Evolutionary conservation across 2,329 filamentous ascomycete genomes (phyloP), one percentile per base, ranked within the genome.

Genomic region (Cladorrhinum sp.): DNA sequence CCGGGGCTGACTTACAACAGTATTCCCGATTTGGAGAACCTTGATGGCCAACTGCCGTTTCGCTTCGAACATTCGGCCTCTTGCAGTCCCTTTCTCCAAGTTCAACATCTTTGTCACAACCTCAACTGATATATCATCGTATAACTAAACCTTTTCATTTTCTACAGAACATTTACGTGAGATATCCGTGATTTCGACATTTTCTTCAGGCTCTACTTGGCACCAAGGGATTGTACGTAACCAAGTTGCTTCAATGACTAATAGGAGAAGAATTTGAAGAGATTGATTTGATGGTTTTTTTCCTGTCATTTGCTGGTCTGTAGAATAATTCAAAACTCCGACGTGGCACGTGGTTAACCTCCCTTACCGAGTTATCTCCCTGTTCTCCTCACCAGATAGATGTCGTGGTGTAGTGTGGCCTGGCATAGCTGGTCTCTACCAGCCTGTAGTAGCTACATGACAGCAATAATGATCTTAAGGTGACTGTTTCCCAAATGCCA

Each of bases 1-100:
- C 27, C 38, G 18, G 32, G 8, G n/a, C 7, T n/a, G 36, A 22
- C 38, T 50, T 25, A 16, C 50, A 49, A 16, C 25, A n/a, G 36
- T n/a, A 18, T 45, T n/a, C 2, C 20, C 22, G 29, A 23, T 9
- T 60, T 41, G 58, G 53, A 62, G 60, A 62, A 62, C 60, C 60
- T 62, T 62, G 60, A 62, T 50, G 60, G 60, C 57, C 38, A 57
- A 45, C 41, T 18, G 18, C n/a, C 41, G 4, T 4, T 20, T 49
- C 57, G 36, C 50, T 23, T 13, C 36, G 16, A 48, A 16, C 7
- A n/a, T n/a, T 20, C 32, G 22, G 22, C 41, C 20, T 29, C 10
- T 53, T 18, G 7, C 25, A 3, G n/a, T 24, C 12, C 27, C 51
- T 22, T 23, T 22, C 20, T 23, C 29, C 10, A 38, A 38, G 3